Conservation (phyloP, 1,139 yeast species). For the Debaryomyces nepalensis region DNA sequence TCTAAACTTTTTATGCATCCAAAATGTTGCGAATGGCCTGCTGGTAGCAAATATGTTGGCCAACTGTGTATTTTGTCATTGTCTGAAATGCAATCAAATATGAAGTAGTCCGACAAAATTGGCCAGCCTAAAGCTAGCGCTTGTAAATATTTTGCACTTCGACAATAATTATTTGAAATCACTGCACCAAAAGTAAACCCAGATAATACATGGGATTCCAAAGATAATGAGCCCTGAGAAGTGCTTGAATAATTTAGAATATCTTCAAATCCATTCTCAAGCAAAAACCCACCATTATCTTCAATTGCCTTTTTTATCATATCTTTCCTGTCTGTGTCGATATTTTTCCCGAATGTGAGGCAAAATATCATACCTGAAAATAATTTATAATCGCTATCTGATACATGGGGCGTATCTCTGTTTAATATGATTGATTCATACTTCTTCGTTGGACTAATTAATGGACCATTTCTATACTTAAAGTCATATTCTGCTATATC, state of each 20-base stretch:
- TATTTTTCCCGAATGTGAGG: slow-evolving; percentile 33
- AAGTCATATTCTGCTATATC: neutral
- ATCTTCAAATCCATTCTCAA: slow-evolving; percentile 52
- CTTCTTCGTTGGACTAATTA: slow-evolving; percentile 19
- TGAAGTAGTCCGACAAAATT: slow-evolving; percentile 62
- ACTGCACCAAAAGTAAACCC: slow-evolving; percentile 63
- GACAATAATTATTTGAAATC: slow-evolving; percentile 57
- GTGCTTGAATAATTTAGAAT: slow-evolving; percentile 26
- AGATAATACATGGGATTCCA: slow-evolving; percentile 20
- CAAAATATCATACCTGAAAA: slow-evolving; percentile 38
- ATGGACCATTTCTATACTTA: slow-evolving; percentile 10
- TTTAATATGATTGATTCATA: slow-evolving; percentile 16
- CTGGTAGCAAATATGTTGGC: slow-evolving; percentile 66
- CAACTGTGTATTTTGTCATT: slow-evolving; percentile 37
- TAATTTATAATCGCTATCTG: slow-evolving; percentile 12
- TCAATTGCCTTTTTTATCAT: slow-evolving; percentile 41
- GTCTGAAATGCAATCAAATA: slow-evolving; percentile 54
- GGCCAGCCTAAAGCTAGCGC: slow-evolving; percentile 93
- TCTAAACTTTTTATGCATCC: slow-evolving; percentile 46
- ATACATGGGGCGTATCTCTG: slow-evolving; percentile 13
- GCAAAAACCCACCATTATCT: slow-evolving; percentile 57
- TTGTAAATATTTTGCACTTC: slow-evolving; percentile 82
- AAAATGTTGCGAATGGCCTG: slow-evolving; percentile 61
- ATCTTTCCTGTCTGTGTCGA: slow-evolving; percentile 42
- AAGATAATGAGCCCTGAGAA: slow-evolving; percentile 21